Evolutionary conservation across 805 yeast species (phyloP).

Genomic region (Saccharomycopsis guyanensis): DNA sequence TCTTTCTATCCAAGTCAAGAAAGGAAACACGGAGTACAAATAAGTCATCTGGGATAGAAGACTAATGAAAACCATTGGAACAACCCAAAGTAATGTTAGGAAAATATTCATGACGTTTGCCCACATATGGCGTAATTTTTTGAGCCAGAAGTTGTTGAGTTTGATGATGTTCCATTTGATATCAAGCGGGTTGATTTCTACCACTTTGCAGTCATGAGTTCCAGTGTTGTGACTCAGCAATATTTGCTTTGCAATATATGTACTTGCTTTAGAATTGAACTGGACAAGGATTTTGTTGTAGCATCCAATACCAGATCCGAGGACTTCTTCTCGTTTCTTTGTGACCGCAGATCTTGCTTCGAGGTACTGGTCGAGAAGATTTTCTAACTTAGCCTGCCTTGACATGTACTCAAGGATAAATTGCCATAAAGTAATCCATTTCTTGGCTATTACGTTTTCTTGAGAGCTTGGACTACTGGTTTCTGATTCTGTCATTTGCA

Average conservation of each 20-base stretch:
- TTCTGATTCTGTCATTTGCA: no score
- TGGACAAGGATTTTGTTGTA: slow-evolving; percentile 50
- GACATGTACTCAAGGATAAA: background rate
- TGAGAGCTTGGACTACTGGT: slow-evolving; percentile 3
- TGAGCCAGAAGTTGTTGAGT: slow-evolving; percentile 31
- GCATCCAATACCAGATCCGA: slow-evolving; percentile 10
- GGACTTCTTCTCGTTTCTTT: slow-evolving; percentile 4
- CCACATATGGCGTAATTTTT: slow-evolving; percentile 32
- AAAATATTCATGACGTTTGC: slow-evolving; percentile 41
- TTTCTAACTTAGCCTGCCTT: background rate
- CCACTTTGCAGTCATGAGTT: slow-evolving; percentile 34
- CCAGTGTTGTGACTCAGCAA: slow-evolving; percentile 38
- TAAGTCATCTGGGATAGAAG: slow-evolving; percentile 67
- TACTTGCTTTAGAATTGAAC: slow-evolving; percentile 48
- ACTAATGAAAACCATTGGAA: slow-evolving; percentile 79
- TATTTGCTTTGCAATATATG: slow-evolving; percentile 59
- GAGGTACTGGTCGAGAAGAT: slow-evolving; percentile 1
- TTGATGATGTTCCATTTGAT: slow-evolving; percentile 63
- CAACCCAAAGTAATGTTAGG: slow-evolving; percentile 56
- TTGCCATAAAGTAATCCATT: background rate
- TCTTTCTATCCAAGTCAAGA: slow-evolving; percentile 44
- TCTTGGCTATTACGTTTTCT: slow-evolving; percentile 1
- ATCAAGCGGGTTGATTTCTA: slow-evolving; percentile 58
- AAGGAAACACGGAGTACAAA: slow-evolving; percentile 53
- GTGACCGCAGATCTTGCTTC: slow-evolving; percentile 8